Base-by-base conservation (phyloP, 2,329 filamentous ascomycete genomes). In the Parasarocladium wereldwijsianum region DNA sequence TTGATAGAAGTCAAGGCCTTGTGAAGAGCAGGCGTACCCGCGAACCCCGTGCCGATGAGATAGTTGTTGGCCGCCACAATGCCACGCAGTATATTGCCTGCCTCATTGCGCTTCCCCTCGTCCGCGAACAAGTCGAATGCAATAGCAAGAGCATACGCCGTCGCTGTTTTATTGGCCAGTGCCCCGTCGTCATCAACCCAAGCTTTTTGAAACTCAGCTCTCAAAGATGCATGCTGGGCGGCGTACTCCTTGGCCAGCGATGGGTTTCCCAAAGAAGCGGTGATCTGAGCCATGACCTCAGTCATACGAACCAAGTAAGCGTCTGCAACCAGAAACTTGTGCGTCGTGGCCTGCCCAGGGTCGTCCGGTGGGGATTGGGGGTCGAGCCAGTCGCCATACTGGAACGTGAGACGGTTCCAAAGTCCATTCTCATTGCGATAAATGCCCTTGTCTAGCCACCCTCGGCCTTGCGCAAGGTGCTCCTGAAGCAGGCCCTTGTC, bases 351-450 rank as follows among this genome's bases (percentile, higher is more conserved):
- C 11, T 41, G 42, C 3, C 46, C 52, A 0, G 62, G 51, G 7
- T 52, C 39, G 1, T 57, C 46, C 0, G 53, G 46, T 0, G 61
- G 60, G 1, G 62, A 51, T 4, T 49, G 48, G 0, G 62, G 62
- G 32, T 64, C 62, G 2, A 66, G 50, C 62, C 62, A 66, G 36
- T 66, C 62, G 17, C 58, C 50, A 20, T 51, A 52, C 34, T 64
- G 59, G 25, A 45, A 47, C 8, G 34, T 33, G 16, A 38, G 40
- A 4, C 44, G 45, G 25, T 52, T 40, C 61, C 62, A 65, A 0
- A 65, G 44, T 3, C 54, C 50, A 6, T 43, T 47, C 0, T 32
- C 31, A 26, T 40, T 50, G n/a, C 46, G 43, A 3, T 40, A 49
- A 22, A 55, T 50, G 6, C 49, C 51, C 15, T 36, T 46, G 36